These are phyloP conservation scores for Mycena kentingensis DNA, from an alignment of 768 basidiomycete genomes.

Conservation along the genomic window DNA sequence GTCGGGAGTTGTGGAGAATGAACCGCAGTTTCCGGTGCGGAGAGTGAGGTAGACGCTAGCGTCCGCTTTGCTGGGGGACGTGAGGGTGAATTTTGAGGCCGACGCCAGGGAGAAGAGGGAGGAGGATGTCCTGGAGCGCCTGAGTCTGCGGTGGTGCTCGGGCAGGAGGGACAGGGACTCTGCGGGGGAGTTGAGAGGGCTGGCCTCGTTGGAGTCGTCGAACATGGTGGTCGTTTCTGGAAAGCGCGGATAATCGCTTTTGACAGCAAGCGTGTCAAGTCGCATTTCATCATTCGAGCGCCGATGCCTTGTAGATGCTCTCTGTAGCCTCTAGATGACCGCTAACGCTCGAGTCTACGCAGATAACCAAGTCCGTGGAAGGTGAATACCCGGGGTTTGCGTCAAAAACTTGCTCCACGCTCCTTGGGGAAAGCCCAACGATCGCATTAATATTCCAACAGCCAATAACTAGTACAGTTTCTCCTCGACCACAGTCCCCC, in stretches of 20 bases:
- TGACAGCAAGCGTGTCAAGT: too few species aligned
- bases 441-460: too few species aligned
- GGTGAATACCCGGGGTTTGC: too few species aligned
- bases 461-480: slow-evolving; percentile 4
- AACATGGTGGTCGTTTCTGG: slow-evolving; percentile 7
- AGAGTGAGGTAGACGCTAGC: slow-evolving; percentile 26
- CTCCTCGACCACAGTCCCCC: slow-evolving; percentile 3
- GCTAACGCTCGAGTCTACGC: too few species aligned
- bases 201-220: slow-evolving; percentile 1
- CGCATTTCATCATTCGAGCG: too few species aligned
- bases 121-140: slow-evolving; percentile 4
- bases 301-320: too few species aligned
- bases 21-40: slow-evolving; percentile 33
- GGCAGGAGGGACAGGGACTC: slow-evolving; percentile 2
- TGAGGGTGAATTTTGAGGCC: slow-evolving; percentile 23
- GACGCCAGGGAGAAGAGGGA: slow-evolving; percentile 32
- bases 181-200: slow-evolving; percentile 15
- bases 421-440: too few species aligned
- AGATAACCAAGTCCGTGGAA: too few species aligned
- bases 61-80: slow-evolving; percentile 24
- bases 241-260: too few species aligned
- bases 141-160: background rate
- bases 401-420: too few species aligned
- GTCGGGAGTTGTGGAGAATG: slow-evolving; percentile 43
- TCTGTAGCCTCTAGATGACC: too few species aligned